These are phyloP conservation scores for Chlamydomonas sphaeroides DNA, from an alignment of 139 green algal species.

Conservation along the genomic window DNA sequence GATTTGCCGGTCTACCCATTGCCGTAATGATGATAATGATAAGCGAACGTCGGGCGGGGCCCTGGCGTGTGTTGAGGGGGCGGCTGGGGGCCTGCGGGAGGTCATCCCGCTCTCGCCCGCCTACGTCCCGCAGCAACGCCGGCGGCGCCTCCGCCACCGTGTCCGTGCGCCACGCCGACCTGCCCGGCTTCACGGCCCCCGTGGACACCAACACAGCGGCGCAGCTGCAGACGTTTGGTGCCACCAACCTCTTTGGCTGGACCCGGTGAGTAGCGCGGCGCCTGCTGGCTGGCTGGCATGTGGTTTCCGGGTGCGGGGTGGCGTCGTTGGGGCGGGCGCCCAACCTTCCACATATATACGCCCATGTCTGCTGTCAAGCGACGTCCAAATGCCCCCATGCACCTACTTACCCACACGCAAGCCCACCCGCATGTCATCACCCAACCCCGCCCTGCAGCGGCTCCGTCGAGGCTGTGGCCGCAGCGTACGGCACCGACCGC, in stretches of 20 bases:
- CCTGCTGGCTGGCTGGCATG: no score
- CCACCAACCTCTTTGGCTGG: constrained; percentile 35
- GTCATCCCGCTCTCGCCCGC: no score
- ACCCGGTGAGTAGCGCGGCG: background rate
- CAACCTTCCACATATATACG: background rate
- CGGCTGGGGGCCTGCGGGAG: no score
- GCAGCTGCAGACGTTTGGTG: constrained; percentile 8
- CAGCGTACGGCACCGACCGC: background rate
- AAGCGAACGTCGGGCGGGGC: background rate
- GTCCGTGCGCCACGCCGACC: background rate
- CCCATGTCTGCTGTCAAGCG: background rate
- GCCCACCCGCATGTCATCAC: background rate
- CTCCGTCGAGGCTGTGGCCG: background rate
- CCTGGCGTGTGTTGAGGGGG: background rate
- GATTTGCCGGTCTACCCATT: background rate
- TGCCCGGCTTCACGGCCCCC: background rate
- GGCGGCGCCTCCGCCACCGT: constrained; percentile 10
- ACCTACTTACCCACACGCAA: background rate
- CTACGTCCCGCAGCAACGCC: background rate
- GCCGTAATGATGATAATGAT: background rate
- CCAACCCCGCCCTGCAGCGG: background rate
- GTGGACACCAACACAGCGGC: background rate
- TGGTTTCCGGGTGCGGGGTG: no score
- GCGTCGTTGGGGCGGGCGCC: background rate
- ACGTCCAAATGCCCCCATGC: background rate